Evolutionary conservation across 2,329 filamentous ascomycete species (phyloP).

Genomic region (Colletotrichum camelliae): DNA sequence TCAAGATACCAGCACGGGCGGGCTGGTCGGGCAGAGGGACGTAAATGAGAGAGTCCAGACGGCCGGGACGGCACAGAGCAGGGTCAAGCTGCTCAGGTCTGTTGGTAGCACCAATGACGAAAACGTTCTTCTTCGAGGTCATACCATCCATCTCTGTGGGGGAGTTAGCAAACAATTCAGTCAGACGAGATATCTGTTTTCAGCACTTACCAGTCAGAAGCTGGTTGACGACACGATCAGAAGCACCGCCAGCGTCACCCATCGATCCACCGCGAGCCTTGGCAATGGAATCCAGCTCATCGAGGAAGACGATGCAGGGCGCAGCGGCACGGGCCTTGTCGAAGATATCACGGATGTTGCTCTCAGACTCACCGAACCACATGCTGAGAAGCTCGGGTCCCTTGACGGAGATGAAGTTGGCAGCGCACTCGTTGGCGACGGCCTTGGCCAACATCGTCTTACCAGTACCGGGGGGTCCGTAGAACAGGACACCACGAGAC

Average conservation of each 20-base stretch:
- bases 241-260: constrained; percentile 96
- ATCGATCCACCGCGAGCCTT: constrained; percentile 98
- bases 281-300: constrained; percentile 98
- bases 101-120: constrained; percentile 99
- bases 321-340: constrained; percentile 98
- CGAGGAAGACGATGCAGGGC: constrained; percentile 97
- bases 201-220: constrained; percentile 83
- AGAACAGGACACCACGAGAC: constrained; percentile 98
- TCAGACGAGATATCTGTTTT: neutral
- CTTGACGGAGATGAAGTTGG: constrained; percentile 99
- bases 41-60: constrained; percentile 98
- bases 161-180: neutral
- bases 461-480: constrained; percentile 99
- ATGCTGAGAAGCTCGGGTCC: constrained; percentile 97
- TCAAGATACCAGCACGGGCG: constrained; percentile 88
- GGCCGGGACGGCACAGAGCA: constrained; percentile 95
- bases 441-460: constrained; percentile 99
- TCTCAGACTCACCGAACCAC: constrained; percentile 99
- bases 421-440: constrained; percentile 97
- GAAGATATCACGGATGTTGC: constrained; percentile 99
- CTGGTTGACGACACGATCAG: constrained; percentile 99
- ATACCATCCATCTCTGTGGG: constrained; percentile 93
- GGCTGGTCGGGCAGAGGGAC: constrained; percentile 93
- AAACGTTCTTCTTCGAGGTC: constrained; percentile 99
- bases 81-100: constrained; percentile 98